Evolutionary conservation across 1,139 yeast species (phyloP), one percentile per base, ranked within the genome.

Genomic region (Saccharomyces pastorianus): DNA sequence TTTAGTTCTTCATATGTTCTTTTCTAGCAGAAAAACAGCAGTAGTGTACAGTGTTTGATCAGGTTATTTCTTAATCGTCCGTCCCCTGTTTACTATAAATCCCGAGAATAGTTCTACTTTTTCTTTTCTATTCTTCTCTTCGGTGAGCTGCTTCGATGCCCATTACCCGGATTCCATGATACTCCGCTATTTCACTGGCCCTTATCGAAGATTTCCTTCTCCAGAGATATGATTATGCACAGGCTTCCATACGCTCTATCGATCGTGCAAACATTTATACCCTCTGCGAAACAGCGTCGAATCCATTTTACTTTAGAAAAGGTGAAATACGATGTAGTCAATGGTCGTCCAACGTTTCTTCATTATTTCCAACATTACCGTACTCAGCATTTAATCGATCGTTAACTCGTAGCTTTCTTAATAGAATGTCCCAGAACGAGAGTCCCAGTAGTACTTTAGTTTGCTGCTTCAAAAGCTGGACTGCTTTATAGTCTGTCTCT

Each of bases 371-470:
- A 17, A 46, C 14, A 28, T 53, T 42, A 5, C 61, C 62, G 44
- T 61, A 61, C 2, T 53, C 51, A 5, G 47, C 32, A 17, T 56
- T 57, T 14, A 61, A 49, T 46, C 57, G 50, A 14, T 53, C 34
- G 8, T 54, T 54, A 9, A 63, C 53, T 27, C 46, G 46, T 17
- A 62, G 26, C 42, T 54, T 58, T 23, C 46, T 54, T 7, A 63
- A 25, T 9, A 62, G 48, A 13, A 49, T 44, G n/a, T 48, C 20
- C 66, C 66, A 63, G 2, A 11, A 5, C 9, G 49, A 32, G 13
- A 63, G 48, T 1, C 51, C 51, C 3, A 20, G 7, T 2, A 54
- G 13, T 46, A 60, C 60, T 6, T 42, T 47, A 13, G 53, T 46
- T 8, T 51, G n/a, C 13, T 49, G 11, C 4, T 58, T 34, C 25